phyloP scores from a whole-genome alignment of 768 basidiomycete genomes.

The Tulasnella sp. region DNA sequence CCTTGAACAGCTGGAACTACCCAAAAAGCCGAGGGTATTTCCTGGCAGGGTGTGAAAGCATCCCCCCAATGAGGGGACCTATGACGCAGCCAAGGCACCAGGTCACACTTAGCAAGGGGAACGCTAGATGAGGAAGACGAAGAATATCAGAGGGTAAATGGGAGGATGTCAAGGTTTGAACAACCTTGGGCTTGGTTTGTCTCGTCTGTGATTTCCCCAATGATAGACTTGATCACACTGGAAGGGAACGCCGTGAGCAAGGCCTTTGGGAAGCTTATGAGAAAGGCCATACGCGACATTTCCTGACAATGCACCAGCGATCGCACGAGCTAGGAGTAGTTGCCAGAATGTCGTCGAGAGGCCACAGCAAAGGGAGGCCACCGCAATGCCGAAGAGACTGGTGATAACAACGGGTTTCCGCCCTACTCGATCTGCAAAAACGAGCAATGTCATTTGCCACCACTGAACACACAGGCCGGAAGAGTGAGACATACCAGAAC shows the following conservation, averaged over 20 bases:
- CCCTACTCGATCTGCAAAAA: slow-evolving; percentile 19
- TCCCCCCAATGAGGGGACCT: slow-evolving; percentile 37
- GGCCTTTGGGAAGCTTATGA: neutral
- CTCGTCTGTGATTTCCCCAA: slow-evolving; percentile 53
- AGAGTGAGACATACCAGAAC: slow-evolving; percentile 15
- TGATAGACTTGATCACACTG: slow-evolving; percentile 37
- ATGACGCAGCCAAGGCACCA: slow-evolving; percentile 8
- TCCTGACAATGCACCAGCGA: slow-evolving; percentile 15
- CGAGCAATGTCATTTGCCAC: neutral
- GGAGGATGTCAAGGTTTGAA: neutral
- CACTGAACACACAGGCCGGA: neutral
- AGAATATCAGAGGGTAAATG: neutral
- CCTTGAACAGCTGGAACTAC: slow-evolving; percentile 30
- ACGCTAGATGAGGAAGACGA: neutral
- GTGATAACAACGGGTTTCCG: slow-evolving; percentile 20
- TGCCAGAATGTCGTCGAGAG: slow-evolving; percentile 4
- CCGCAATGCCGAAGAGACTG: slow-evolving; percentile 17
- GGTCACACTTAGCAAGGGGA: slow-evolving; percentile 4
- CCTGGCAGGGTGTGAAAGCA: slow-evolving; percentile 43
- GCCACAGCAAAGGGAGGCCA: slow-evolving; percentile 14
- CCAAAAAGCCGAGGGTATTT: slow-evolving; percentile 38
- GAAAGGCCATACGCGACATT: slow-evolving; percentile 5
- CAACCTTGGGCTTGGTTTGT: slow-evolving; percentile 42
- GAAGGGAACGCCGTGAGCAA: neutral
- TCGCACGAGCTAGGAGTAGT: neutral